phyloP scores from a whole-genome alignment of 106 monocot genomes.

The Chionographis japonica region DNA sequence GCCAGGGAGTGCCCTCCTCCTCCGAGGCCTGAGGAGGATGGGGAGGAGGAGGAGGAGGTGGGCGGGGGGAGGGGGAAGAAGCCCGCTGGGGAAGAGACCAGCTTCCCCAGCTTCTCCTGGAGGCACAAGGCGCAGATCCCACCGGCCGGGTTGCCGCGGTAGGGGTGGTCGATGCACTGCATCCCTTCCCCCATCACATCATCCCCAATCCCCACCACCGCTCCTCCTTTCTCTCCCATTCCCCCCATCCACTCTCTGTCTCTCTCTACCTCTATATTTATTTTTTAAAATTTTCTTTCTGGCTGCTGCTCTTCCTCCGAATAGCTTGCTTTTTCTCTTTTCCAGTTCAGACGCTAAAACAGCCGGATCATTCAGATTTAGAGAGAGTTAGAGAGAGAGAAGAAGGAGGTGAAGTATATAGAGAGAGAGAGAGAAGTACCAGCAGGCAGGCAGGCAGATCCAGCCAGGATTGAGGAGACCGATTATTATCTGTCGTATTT shows the following conservation, averaged over 20 bases:
- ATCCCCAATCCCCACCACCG: constrained; percentile 11
- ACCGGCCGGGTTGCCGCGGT: constrained; percentile 39
- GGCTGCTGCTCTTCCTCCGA: no score
- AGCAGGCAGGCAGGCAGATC: no score
- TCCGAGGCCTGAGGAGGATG: constrained; percentile 23
- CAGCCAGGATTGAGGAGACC: no score
- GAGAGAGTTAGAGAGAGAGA: no score
- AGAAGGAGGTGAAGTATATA: no score
- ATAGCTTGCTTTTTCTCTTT: no score
- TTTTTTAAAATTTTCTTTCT: no score
- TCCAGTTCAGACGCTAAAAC: no score
- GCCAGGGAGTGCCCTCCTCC: not conserved
- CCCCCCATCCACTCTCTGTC: constrained; percentile 4
- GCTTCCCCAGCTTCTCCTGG: constrained; percentile 78
- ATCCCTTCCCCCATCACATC: constrained; percentile 31
- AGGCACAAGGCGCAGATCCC: constrained; percentile 80
- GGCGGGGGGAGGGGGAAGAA: constrained; percentile 26
- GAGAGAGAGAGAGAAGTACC: no score
- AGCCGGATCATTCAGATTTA: no score
- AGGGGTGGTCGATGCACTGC: constrained; percentile 69
- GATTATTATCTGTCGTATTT: no score
- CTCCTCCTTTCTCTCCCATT: constrained; percentile 8
- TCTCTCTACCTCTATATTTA: not conserved
- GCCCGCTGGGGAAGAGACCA: constrained; percentile 57
- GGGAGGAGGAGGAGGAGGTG: constrained; percentile 27